Conservation (phyloP, 495 filamentous ascomycete genomes). For the Neurospora sp. region DNA sequence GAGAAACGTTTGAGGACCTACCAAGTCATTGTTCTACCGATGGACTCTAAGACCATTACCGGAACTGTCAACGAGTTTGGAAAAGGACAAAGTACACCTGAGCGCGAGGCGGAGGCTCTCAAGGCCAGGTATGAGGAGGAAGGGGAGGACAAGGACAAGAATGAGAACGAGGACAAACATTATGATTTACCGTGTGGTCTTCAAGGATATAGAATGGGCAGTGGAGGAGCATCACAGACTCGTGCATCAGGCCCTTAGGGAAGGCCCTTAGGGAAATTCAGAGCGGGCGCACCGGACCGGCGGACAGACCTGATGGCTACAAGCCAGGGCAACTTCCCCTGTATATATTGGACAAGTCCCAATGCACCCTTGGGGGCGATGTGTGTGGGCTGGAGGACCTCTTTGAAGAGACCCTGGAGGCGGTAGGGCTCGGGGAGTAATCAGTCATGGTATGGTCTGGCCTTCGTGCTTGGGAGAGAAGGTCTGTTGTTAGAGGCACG, state of each 20-base stretch:
- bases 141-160: background rate
- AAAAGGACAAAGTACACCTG: background rate
- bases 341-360: background rate
- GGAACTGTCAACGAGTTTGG: background rate
- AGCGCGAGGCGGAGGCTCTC: background rate
- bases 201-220: background rate
- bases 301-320: background rate
- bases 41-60: background rate
- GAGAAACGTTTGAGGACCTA: background rate
- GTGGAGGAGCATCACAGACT: background rate
- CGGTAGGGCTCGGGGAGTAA: background rate
- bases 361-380: background rate
- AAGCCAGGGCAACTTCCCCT: background rate
- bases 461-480: background rate
- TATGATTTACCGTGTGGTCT: background rate
- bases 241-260: background rate
- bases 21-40: background rate
- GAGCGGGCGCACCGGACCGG: background rate
- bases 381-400: background rate
- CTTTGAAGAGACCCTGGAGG: background rate
- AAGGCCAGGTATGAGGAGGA: background rate
- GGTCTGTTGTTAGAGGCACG: background rate
- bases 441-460: background rate
- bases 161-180: background rate
- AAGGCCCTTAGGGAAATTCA: background rate